Percentiles rank a stretch among this genome's conserved stretches.
Evolutionary conservation across 164 flowering plant genomes (phyloP).

Genomic region (Vitis riparia): DNA sequence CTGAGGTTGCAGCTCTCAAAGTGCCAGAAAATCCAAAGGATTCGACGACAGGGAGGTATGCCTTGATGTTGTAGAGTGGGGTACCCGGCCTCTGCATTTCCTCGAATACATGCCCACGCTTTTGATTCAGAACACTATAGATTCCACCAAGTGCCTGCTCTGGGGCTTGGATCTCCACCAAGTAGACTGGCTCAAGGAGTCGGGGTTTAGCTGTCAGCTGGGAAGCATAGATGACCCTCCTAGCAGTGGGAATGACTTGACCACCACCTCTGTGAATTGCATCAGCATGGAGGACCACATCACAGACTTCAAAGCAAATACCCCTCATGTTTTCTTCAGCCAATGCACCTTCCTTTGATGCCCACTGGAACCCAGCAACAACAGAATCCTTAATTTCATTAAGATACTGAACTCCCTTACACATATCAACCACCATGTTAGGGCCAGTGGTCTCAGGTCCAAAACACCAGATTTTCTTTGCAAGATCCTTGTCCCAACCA

Average conservation of each 20-base stretch:
- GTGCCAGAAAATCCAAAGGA: constrained; percentile 51
- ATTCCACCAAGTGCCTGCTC: constrained; percentile 63
- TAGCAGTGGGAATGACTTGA: constrained; percentile 53
- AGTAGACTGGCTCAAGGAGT: constrained; percentile 56
- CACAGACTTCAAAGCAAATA: constrained; percentile 56
- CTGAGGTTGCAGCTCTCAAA: constrained; percentile 55
- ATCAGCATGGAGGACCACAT: constrained; percentile 58
- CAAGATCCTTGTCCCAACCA: constrained; percentile 61
- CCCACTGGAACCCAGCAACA: constrained; percentile 65
- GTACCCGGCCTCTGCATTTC: constrained; percentile 69
- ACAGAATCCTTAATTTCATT: constrained; percentile 66
- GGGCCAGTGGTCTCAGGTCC: constrained; percentile 66
- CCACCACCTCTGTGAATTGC: constrained; percentile 66
- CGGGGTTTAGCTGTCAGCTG: constrained; percentile 60
- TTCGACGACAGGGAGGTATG: constrained; percentile 55
- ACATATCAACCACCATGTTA: constrained; percentile 68
- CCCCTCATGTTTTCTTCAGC: constrained; percentile 57
- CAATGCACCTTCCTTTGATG: constrained; percentile 55
- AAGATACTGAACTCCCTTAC: constrained; percentile 62
- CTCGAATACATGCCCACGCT: constrained; percentile 62
- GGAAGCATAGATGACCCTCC: constrained; percentile 55
- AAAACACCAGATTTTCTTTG: constrained; percentile 62
- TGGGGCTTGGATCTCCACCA: constrained; percentile 61
- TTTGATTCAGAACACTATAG: constrained; percentile 54
- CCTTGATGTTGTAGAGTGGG: constrained; percentile 59